A percentile compares a stretch with the other conserved stretches of the same genome.
phyloP scores from a whole-genome alignment of 1,284 basidiomycete species.

The Cutaneotrichosporon spelunceum region DNA sequence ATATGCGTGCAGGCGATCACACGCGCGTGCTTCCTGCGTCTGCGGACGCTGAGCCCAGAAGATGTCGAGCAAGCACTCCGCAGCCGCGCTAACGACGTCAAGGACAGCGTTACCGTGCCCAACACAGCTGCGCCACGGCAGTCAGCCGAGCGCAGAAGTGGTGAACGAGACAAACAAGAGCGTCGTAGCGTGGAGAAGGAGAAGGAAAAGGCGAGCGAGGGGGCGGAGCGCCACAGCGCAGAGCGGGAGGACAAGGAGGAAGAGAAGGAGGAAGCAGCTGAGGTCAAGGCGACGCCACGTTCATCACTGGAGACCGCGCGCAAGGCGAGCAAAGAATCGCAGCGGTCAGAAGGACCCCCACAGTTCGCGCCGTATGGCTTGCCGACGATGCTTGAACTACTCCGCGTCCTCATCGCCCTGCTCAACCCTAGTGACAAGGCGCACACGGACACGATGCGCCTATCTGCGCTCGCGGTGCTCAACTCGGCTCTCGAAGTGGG shows the following conservation, averaged over 20 bases:
- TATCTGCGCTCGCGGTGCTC: constrained; percentile 82
- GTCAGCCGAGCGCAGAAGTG: neutral
- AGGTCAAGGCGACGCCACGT: neutral
- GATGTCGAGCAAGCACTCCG: constrained; percentile 41
- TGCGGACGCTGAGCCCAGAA: constrained; percentile 59
- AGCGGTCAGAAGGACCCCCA: constrained; percentile 16
- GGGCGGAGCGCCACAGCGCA: constrained; percentile 17
- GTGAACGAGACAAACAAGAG: neutral
- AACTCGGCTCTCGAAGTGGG: constrained; percentile 86
- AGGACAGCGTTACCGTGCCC: constrained; percentile 22
- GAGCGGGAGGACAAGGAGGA: constrained; percentile 3
- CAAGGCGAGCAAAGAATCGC: neutral
- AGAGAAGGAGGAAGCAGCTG: constrained; percentile 13
- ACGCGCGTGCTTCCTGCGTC: constrained; percentile 71
- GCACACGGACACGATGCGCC: constrained; percentile 92
- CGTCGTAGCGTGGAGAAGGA: neutral
- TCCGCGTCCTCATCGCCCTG: constrained; percentile 91
- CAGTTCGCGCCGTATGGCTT: constrained; percentile 67
- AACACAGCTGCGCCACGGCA: neutral
- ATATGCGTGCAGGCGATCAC: constrained; percentile 87
- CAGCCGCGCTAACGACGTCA: constrained; percentile 28
- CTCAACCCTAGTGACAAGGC: constrained; percentile 90
- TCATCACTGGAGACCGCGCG: neutral
- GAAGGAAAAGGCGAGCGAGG: neutral
- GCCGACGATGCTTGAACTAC: constrained; percentile 86